These are phyloP conservation scores for Colletotrichum lentis DNA, from an alignment of 2,329 filamentous ascomycete species.

Conservation along the genomic window DNA sequence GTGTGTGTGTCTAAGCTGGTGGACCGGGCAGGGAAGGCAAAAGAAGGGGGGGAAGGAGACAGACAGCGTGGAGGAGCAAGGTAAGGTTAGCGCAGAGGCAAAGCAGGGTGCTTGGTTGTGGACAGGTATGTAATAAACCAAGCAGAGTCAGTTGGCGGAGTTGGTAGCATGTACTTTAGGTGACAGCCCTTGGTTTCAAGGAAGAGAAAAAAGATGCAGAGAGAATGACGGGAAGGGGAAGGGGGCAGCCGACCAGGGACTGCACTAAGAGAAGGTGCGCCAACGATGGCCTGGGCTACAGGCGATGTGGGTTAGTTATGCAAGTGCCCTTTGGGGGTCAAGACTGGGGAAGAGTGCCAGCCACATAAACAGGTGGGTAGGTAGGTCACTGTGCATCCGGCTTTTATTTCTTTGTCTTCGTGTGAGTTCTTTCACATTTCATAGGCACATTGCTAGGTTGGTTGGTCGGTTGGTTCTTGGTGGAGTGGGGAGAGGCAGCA, in stretches of 20 bases:
- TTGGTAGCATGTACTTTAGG: not conserved
- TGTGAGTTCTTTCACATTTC: slow-evolving; percentile 8
- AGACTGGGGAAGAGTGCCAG: slow-evolving; percentile 25
- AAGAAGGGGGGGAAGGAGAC: not conserved
- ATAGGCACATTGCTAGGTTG: not conserved
- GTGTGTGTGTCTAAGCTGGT: not conserved
- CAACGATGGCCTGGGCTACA: slow-evolving; percentile 32
- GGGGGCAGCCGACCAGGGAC: slow-evolving; percentile 8
- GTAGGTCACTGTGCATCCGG: slow-evolving; percentile 23
- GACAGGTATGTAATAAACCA: slow-evolving; percentile 18
- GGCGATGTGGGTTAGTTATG: slow-evolving; percentile 19
- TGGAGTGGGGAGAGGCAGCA: not conserved
- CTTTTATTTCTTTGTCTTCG: slow-evolving; percentile 19
- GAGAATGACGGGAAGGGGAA: slow-evolving; percentile 14
- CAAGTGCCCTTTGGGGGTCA: slow-evolving; percentile 1
- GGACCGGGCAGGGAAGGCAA: slow-evolving; percentile 1
- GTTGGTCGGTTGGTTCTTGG: not conserved
- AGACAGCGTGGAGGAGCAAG: not conserved
- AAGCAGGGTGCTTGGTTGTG: slow-evolving; percentile 3
- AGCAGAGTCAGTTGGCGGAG: not conserved
- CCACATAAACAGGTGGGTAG: not conserved
- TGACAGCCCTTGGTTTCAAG: slow-evolving; percentile 1
- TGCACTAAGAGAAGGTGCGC: slow-evolving; percentile 12
- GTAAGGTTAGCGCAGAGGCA: slow-evolving; percentile 25
- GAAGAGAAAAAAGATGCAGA: not conserved